Evolutionary conservation across 1,139 yeast species (phyloP), one percentile per base, ranked within the genome.

Genomic region (Candida glucosophila): DNA sequence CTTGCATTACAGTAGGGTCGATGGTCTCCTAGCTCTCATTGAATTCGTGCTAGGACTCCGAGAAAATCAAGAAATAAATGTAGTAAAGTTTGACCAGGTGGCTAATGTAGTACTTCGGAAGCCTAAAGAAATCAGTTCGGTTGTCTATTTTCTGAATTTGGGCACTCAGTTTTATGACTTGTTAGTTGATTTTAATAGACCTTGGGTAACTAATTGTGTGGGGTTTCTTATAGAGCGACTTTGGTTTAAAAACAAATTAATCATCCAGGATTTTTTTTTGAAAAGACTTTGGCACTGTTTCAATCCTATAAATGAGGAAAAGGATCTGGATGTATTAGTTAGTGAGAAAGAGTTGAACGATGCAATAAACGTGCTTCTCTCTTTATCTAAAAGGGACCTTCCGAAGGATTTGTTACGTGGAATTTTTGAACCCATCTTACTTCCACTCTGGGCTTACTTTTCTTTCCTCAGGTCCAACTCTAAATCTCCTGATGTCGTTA

Each of bases 31-130:
- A 18, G 63, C 85, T 2, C 52, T 88, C 26, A 64, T 86, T 18
- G 97, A 90, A 49, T 76, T 80, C 37, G 65, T 81, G 0, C 60
- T 83, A 10, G 95, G 94, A 0, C 55, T 81, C 19, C 57, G 95
- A 33, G 93, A 83, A 22, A 66, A 67, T 29, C 92, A 79, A 28
- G 76, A 77, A 16, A 55, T 85, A 5, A 74, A 76, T 32, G 49
- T 75, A 13, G 75, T 73, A 20, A 79, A 75, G 38, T 61, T 83
- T 27, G 75, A 75, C 14, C 69, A 76, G 33, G 79, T 82, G 2
- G 71, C 81, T 12, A 67, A 63, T 25, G 65, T 82, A 2, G 49
- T 83, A 8, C 49, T 79, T 22, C 55, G 74, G 20, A 75, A 76
- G 37, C 95, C 95, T 0, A 56, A 55, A 30, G 41, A 50, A 2